Base-by-base conservation (phyloP, 179 eudicot species). In the Patellifolia procumbens region DNA sequence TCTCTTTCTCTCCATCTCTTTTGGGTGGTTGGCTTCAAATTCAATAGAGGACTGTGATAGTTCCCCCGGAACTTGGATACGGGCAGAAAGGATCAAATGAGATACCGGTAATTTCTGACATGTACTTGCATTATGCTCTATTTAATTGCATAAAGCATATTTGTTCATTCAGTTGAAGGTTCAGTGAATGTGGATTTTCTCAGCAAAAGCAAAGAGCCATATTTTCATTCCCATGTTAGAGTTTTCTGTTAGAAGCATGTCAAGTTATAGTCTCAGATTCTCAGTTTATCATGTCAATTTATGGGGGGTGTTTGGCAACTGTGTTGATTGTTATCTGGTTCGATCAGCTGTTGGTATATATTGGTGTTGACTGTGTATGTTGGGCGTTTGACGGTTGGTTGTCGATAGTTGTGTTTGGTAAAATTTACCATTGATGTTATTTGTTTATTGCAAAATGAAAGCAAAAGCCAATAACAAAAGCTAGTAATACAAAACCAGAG, bases 31-130 rank as follows among this genome's bases (percentile, higher is more conserved):
- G 56, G 22, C 63, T 31, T 68, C 39, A 7, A 42, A 52, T 48
- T 72, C 35, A 43, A 78, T 78, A 95, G 99, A 90, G 99, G 83
- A 95, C 89, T 16, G 99, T 93, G 85, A 93, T 95, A 61, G 90
- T 93, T 80, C 88, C 97, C 15, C 97, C 99, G 10, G 98, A 95
- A 75, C 81, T 83, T 76, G 99, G 99, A 48, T 95, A 91, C 78
- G 97, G 97, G 49, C 60, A 91, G 80, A 91, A 72, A 84, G 97
- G 99, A 73, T 82, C 89, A 85, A 89, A 84, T 76, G 99, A 95
- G 85, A 95, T 95, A 59, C 99, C 98, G 90, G 99, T 95, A 93
- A 81, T 76, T 31, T 28, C 37, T 75, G 28, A 20, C 5, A 26
- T 34, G 13, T 72, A 35, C n/a, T 73, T 77, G 49, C 42, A 45